Base-by-base conservation (phyloP, 345 rosid species). In the Acer saccharum region DNA sequence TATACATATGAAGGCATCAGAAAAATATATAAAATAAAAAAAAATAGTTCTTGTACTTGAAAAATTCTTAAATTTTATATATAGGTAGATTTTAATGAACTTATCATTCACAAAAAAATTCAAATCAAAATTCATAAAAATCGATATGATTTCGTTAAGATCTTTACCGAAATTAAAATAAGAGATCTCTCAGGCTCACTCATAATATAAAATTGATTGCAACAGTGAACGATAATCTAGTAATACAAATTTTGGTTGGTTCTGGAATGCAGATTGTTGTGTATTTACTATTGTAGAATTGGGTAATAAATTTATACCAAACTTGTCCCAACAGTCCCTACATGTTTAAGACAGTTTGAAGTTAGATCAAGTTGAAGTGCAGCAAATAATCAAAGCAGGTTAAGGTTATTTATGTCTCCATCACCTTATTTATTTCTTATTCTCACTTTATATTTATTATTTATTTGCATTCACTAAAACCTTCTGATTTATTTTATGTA, bases 311-410 rank as follows among this genome's bases (percentile, higher is more conserved):
- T 72, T 20, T 60, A 44, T 16, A 39, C 60, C 43, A 23, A 73
- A 62, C 58, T 41, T 73, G 10, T 62, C 58, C 58, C 57, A 44
- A 44, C 76, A 43, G 32, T 57, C 11, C 44, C 20, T 60, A 67
- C 14, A 35, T 0, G 39, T 73, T 73, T 21, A 60, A 21, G 13
- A 12, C 35, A 57, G 10, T 48, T 23, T 44, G 43, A 71, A 71
- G 44, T 71, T 55, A 29, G 48, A 18, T 54, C 64, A 16, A 46
- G 14, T 2, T 20, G 58, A 7, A 73, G 43, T 29, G 29, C 60
- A 43, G 71, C 61, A 52, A 55, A 57, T 41, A 73, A 60, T 73
- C 55, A 14, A 73, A 73, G 67, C 21, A 48, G 43, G 13, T 16
- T 70, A 69, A 46, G 18, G 20, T 16, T 7, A 58, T 58, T 72